Evolutionary conservation across 2,329 filamentous ascomycete genomes (phyloP), one percentile per base, ranked within the genome.

Genomic region (Amphichorda felina): DNA sequence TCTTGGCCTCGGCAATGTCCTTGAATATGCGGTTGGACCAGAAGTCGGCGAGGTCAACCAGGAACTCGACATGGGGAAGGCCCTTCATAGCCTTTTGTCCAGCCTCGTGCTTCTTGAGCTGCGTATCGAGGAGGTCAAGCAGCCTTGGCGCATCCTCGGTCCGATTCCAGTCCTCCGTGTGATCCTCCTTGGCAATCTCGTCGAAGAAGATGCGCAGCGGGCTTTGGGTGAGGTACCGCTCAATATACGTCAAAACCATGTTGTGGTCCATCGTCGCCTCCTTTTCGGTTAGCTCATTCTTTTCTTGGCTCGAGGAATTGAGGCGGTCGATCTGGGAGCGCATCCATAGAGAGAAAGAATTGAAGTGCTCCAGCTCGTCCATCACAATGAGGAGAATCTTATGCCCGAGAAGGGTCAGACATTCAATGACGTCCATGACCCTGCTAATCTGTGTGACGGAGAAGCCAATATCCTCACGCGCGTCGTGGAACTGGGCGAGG

Each of bases 341-440:
- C 34, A 96, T 63, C 89, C 89, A 96, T 36, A 70, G 67, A 1
- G 84, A 88, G 51, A 95, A 96, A 5, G 75, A 70, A 2, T 63
- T 55, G 48, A 94, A 96, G 34, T 87, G 72, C 18, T 78, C 70
- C 13, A 89, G 70, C 55, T 96, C 89, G 37, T 82, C 75, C 50
- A 82, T 79, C 19, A 80, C 72, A 37, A 78, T 67, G 5, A 78
- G 64, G 11, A 94, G 63, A 2, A 89, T 70, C 36, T 78, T 82
- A 50, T 94, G 78, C 1, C 76, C 76, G 1, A 88, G 66, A 4
- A 94, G 62, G 31, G 75, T 77, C n/a, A 95, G 64, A 42, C 79
- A 84, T 38, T 81, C 75, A 19, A 89, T 62, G 8, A 78, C 78
- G 40, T 91, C 82, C 40, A 81, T 66, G 25, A 82, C 63, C 24